phyloP scores from a whole-genome alignment of 108 stramenopile species.

The Nitzschia inconspicua region DNA sequence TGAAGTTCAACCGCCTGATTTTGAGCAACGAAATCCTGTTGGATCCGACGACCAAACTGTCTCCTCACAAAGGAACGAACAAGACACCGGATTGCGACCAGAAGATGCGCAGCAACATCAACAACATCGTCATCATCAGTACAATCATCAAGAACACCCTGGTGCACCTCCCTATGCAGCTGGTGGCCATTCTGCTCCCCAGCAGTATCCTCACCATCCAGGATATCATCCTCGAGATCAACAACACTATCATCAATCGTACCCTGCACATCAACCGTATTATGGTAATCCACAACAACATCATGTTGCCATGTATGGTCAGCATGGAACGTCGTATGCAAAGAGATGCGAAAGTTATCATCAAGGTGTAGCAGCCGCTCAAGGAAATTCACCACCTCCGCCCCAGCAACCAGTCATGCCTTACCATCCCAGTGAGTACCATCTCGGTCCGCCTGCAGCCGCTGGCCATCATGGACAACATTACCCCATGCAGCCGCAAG shows the following conservation, averaged over 20 bases:
- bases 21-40: not conserved
- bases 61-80: not conserved
- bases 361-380: too few relatives aligned
- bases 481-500: too few relatives aligned
- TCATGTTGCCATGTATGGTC: slow-evolving; percentile 7
- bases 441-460: not conserved
- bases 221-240: slow-evolving; percentile 18
- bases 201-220: slow-evolving; percentile 6
- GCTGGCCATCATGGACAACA: too few relatives aligned
- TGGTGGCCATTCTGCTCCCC: slow-evolving; percentile 1
- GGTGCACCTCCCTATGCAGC: not conserved
- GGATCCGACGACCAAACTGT: not conserved
- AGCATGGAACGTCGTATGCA: too few relatives aligned
- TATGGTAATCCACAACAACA: not conserved
- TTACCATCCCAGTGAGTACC: not conserved
- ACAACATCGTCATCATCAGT: slow-evolving; percentile 6
- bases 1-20: too few relatives aligned
- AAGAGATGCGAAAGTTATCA: too few relatives aligned
- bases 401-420: not conserved
- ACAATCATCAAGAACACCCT: not conserved
- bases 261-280: slow-evolving; percentile 1
- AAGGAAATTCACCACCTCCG: too few relatives aligned
- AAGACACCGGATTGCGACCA: not conserved
- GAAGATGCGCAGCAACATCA: slow-evolving; percentile 14
- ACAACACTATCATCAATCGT: not conserved